Evolutionary conservation across 768 basidiomycete genomes (phyloP).

Genomic region (Xerocomus spinulosus): DNA sequence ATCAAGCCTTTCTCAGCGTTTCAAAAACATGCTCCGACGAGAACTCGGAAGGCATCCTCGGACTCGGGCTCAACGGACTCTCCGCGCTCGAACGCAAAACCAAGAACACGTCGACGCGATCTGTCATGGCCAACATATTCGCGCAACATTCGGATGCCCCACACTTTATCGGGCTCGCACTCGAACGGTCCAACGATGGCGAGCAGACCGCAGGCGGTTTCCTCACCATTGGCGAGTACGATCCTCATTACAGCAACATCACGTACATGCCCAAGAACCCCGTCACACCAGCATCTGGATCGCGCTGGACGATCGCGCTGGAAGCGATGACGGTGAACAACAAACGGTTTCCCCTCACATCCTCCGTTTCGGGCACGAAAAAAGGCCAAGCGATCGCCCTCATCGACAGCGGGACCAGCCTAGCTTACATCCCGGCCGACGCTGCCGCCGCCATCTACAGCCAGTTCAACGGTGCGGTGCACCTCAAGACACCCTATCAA

Average conservation of each 20-base stretch:
- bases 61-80: conserved; percentile 25
- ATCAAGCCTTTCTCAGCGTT: conserved; percentile 26
- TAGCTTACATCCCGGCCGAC: conserved; percentile 31
- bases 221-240: conserved; percentile 42
- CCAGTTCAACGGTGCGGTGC: conserved; percentile 33
- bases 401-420: conserved; percentile 43
- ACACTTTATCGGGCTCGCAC: conserved; percentile 40
- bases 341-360: conserved; percentile 22
- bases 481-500: conserved; percentile 23
- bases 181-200: conserved; percentile 38
- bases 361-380: conserved; percentile 30
- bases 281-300: conserved; percentile 32
- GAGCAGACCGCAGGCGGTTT: conserved; percentile 39
- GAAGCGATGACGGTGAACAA: conserved; percentile 36
- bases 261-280: conserved; percentile 28
- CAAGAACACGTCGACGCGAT: conserved; percentile 13
- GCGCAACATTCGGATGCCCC: conserved; percentile 31
- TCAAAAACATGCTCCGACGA: conserved; percentile 12
- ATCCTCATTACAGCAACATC: conserved; percentile 30
- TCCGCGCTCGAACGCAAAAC: conserved; percentile 19
- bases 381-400: conserved; percentile 33
- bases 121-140: conserved; percentile 41
- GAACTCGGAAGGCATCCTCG: conserved; percentile 22
- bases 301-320: conserved; percentile 41
- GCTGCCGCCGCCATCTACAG: conserved; percentile 39